These are phyloP conservation scores for Teratosphaeria destructans DNA, from an alignment of 2,329 filamentous ascomycete species.

Conservation along the genomic window DNA sequence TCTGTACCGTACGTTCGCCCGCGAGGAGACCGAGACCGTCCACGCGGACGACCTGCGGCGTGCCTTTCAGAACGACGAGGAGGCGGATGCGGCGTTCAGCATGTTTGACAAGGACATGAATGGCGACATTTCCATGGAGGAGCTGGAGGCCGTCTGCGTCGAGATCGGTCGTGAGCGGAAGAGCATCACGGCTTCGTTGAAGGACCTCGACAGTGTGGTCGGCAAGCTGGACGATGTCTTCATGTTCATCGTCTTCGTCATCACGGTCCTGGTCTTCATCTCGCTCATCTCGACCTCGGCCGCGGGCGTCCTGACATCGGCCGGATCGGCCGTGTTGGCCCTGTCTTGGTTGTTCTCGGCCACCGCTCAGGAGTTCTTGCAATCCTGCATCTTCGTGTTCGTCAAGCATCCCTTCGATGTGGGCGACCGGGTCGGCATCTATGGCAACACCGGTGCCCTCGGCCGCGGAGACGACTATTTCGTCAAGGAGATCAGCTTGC, in stretches of 20 bases:
- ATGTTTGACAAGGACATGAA: slow-evolving; percentile 98
- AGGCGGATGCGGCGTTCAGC: slow-evolving; percentile 76
- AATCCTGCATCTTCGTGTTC: slow-evolving; percentile 91
- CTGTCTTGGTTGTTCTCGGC: slow-evolving; percentile 87
- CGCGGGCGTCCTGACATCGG: slow-evolving; percentile 81
- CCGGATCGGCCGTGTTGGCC: slow-evolving; percentile 76
- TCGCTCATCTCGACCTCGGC: slow-evolving; percentile 83
- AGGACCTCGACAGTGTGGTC: slow-evolving; percentile 90
- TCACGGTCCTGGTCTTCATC: slow-evolving; percentile 76
- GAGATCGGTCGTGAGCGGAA: slow-evolving; percentile 93
- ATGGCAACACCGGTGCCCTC: slow-evolving; percentile 73
- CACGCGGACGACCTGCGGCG: slow-evolving; percentile 64
- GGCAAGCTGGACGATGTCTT: slow-evolving; percentile 82
- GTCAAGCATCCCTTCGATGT: slow-evolving; percentile 97
- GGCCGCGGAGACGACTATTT: slow-evolving; percentile 87
- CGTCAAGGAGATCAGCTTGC: slow-evolving; percentile 82
- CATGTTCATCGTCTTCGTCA: slow-evolving; percentile 71
- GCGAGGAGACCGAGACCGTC: slow-evolving; percentile 65
- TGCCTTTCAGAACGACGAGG: slow-evolving; percentile 73
- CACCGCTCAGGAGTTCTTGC: slow-evolving; percentile 87
- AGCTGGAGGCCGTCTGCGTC: slow-evolving; percentile 84
- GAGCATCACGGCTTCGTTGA: slow-evolving; percentile 85
- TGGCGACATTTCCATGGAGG: slow-evolving; percentile 90
- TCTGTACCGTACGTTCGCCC: slow-evolving; percentile 74
- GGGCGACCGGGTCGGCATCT: slow-evolving; percentile 82